These are phyloP conservation scores for Agrocybe praecox DNA, from an alignment of 768 basidiomycete genomes.

Conservation along the genomic window DNA sequence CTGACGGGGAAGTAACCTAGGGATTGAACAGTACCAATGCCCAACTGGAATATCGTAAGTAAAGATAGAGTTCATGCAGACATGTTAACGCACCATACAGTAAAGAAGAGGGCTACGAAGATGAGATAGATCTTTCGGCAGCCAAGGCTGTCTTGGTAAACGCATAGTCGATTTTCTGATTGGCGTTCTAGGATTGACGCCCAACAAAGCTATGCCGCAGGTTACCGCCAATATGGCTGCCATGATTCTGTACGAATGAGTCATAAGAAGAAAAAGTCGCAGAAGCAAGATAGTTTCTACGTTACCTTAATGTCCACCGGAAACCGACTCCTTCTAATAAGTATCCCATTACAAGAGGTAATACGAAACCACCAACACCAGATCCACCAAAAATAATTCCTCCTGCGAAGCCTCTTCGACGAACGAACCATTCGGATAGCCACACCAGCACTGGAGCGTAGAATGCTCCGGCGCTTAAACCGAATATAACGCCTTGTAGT, in stretches of 20 bases:
- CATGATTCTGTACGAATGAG: constrained; percentile 3
- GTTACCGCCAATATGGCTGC: constrained; percentile 2
- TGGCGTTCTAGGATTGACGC: constrained; percentile 6
- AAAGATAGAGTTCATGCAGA: not conserved
- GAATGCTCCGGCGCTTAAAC: constrained; percentile 9
- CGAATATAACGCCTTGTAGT: constrained; percentile 11
- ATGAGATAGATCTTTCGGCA: constrained; percentile 1
- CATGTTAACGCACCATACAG: not conserved
- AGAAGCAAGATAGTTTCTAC: not conserved
- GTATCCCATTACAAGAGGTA: constrained; percentile 9
- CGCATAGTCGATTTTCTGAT: constrained; percentile 1
- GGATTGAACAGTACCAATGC: constrained; percentile 4
- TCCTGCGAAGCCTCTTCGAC: constrained; percentile 9
- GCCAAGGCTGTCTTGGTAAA: constrained; percentile 6
- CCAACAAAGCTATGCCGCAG: constrained; percentile 10
- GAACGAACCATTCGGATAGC: constrained; percentile 14
- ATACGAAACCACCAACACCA: constrained; percentile 11
- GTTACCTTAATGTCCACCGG: constrained; percentile 1
- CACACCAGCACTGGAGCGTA: constrained; percentile 13
- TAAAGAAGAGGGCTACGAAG: not conserved
- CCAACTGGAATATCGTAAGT: not conserved
- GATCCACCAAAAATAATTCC: constrained; percentile 13
- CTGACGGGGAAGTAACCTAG: constrained; percentile 12
- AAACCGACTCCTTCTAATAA: constrained; percentile 7
- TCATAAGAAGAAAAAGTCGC: not conserved